Evolutionary conservation across 345 rosid genomes (phyloP), one percentile per base, ranked within the genome.

Genomic region (Ceriops decandra): DNA sequence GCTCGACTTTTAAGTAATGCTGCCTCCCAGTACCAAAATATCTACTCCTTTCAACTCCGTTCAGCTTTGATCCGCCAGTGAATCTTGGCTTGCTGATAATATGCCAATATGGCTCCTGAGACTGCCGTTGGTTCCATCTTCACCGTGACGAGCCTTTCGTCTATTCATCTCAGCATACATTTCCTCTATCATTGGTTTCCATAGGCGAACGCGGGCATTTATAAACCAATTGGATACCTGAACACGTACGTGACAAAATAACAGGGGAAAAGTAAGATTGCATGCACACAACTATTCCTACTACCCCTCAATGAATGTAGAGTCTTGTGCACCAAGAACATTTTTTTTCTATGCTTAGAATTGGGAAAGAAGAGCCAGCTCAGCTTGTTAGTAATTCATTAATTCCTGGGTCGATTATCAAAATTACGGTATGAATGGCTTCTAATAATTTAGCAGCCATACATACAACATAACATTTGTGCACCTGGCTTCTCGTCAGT

Each of bases 171-270:
- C 97, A 0, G 83, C 83, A 67, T 91, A 89, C 98, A 93, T 93
- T 52, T 93, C 98, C 81, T 91, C 98, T 13, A 93, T 93, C 98
- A 91, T 84, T 13, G 98, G 98, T 74, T 93, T 93, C 98, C 98
- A 93, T 38, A 93, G 85, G 2, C 98, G 92, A 64, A 93, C 98
- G 0, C 98, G 87, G 3, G 98, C 98, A 61, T 93, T 93, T 72
- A 93, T 93, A 72, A 93, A 93, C 98, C 98, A 93, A 72, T 91
- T 93, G 7, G 98, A 91, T 67, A 93, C 98, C 98, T 88, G 75
- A 7, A 57, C n/a, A 52, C 33, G 42, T 19, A 47, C 0, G 52
- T 26, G 13, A 26, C 5, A 42, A 42, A 42, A 42, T 42, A 42
- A 42, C 49, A 42, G 16, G 5, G 4, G 19, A 13, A 15, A 42